Evolutionary conservation across 148 eudicot genomes (phyloP).

Genomic region (Rhododendron griersonianum): DNA sequence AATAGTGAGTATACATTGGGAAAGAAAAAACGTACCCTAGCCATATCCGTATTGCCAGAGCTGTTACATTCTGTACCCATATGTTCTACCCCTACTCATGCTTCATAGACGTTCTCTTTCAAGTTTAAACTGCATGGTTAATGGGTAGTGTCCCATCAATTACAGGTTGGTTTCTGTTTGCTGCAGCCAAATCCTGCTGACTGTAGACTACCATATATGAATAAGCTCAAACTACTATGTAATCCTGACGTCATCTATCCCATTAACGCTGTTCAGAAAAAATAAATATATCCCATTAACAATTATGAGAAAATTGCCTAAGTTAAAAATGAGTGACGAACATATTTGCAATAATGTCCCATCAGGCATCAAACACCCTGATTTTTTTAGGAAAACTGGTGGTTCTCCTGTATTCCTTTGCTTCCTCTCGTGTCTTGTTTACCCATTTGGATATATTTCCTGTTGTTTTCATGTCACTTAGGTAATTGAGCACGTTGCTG

Average conservation of each 20-base stretch:
- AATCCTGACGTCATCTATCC: neutral
- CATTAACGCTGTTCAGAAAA: neutral
- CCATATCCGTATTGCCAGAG: neutral
- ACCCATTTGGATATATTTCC: neutral
- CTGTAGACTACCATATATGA: neutral
- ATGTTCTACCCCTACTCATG: neutral
- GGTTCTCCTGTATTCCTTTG: neutral
- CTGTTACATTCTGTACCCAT: neutral
- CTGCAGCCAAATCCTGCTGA: neutral
- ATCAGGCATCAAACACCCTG: neutral
- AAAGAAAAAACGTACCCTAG: neutral
- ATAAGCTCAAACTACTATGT: neutral
- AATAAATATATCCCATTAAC: neutral
- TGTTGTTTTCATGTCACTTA: slow-evolving; percentile 14
- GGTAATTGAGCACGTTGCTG: slow-evolving; percentile 96
- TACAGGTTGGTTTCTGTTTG: neutral
- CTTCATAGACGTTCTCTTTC: neutral
- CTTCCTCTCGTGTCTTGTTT: neutral
- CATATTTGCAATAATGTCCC: neutral
- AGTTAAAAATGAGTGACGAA: neutral
- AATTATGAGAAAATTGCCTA: neutral
- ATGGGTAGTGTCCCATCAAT: neutral
- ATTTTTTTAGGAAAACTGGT: neutral
- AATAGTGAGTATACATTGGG: neutral
- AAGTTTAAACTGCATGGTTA: neutral